Percentiles rank a stretch among this genome's conserved stretches.
phyloP scores from a whole-genome alignment of 2,329 filamentous ascomycete species.

The Diaporthe eres region DNA sequence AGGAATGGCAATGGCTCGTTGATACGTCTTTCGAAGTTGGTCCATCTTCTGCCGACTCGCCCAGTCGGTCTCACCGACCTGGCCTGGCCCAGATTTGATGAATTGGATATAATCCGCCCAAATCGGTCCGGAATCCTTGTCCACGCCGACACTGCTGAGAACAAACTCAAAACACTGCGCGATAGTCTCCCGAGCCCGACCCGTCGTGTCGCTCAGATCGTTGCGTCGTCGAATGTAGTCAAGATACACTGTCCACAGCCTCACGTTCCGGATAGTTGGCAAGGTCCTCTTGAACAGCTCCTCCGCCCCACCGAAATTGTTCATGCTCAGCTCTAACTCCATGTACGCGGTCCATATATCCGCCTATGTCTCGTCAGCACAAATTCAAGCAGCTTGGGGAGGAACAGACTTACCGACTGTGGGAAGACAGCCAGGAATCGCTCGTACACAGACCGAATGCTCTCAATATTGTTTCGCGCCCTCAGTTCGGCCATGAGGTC shows the following conservation, averaged over 20 bases:
- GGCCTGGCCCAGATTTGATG: conserved; percentile 88
- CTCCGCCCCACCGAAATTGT: conserved; percentile 86
- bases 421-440: conserved; percentile 92
- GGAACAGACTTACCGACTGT: conserved; percentile 79
- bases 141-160: conserved; percentile 84
- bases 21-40: conserved; percentile 89
- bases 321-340: conserved; percentile 89
- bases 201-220: conserved; percentile 85
- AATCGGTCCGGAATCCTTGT: conserved; percentile 89
- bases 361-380: conserved; percentile 71
- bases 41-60: conserved; percentile 99
- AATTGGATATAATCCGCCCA: conserved; percentile 98
- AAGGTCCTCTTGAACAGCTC: conserved; percentile 87
- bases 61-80: conserved; percentile 88
- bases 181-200: conserved; percentile 83
- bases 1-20: conserved; percentile 89
- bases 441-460: conserved; percentile 84
- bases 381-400: conserved; percentile 15
- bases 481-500: conserved; percentile 88
- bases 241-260: conserved; percentile 93
- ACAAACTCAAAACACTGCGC: conserved; percentile 93
- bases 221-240: conserved; percentile 95
- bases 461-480: conserved; percentile 84
- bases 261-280: conserved; percentile 83
- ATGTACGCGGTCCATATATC: conserved; percentile 93